Percentiles rank a stretch among this genome's conserved stretches.
These are phyloP conservation scores for Nepenthes alata DNA, from an alignment of 179 eudicot species.

Conservation along the genomic window DNA sequence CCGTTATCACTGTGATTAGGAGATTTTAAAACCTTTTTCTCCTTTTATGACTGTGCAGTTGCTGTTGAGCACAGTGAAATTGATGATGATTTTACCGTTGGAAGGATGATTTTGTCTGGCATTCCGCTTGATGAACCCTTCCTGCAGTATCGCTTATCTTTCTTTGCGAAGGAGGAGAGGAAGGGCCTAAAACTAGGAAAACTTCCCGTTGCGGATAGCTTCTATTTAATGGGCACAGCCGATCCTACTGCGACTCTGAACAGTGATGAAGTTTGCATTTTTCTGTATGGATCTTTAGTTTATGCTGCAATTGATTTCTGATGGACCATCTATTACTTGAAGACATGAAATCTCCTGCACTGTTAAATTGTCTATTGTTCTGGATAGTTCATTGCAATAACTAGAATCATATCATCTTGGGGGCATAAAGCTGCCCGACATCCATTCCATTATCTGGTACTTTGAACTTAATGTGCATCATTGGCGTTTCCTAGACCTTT, in stretches of 20 bases:
- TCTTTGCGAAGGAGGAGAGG: conserved; percentile 30
- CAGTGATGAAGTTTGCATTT: conserved; percentile 60
- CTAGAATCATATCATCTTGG: no score
- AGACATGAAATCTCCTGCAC: neutral
- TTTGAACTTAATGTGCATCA: no score
- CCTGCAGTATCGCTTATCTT: conserved; percentile 33
- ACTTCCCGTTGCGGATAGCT: conserved; percentile 51
- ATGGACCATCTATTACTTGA: neutral
- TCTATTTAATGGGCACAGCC: conserved; percentile 72
- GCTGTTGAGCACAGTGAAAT: conserved; percentile 38
- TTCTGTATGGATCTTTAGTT: conserved; percentile 39
- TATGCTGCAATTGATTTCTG: neutral
- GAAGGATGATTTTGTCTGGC: conserved; percentile 52
- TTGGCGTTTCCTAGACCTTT: no score
- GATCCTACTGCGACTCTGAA: conserved; percentile 61
- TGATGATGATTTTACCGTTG: conserved; percentile 27
- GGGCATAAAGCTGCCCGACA: no score
- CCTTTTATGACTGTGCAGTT: conserved; percentile 26
- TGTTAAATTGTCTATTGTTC: no score
- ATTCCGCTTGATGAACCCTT: conserved; percentile 70
- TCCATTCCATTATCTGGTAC: no score
- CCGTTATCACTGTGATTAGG: no score
- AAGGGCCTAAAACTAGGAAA: conserved; percentile 48
- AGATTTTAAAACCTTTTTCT: neutral
- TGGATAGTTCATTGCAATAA: no score